These are phyloP conservation scores for Fusarium cyanostomum DNA, from an alignment of 2,329 filamentous ascomycete species.

Conservation along the genomic window DNA sequence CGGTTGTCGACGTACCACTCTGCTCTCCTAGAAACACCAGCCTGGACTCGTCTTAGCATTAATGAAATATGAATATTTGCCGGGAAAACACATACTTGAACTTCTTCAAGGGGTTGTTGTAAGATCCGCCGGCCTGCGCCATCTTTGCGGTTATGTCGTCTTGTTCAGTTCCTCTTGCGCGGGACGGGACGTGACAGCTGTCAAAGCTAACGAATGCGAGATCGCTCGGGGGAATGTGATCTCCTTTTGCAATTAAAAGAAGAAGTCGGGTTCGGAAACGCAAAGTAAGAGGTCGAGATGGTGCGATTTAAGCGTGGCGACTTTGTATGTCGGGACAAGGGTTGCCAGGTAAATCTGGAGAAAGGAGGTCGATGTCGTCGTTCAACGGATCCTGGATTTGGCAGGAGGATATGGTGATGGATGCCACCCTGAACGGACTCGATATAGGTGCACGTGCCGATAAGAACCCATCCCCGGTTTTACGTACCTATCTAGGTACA, in stretches of 20 bases:
- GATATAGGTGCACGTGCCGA: slow-evolving; percentile 40
- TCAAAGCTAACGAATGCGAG: slow-evolving; percentile 32
- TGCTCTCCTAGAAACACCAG: slow-evolving; percentile 98
- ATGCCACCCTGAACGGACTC: slow-evolving; percentile 32
- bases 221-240: slow-evolving; percentile 9
- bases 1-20: slow-evolving; percentile 75
- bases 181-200: slow-evolving; percentile 39
- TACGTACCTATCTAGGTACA: too few species aligned
- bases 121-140: slow-evolving; percentile 85
- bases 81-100: slow-evolving; percentile 79
- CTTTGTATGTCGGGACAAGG: slow-evolving; percentile 29
- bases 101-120: slow-evolving; percentile 99
- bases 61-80: neutral
- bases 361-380: slow-evolving; percentile 43
- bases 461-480: slow-evolving; percentile 26
- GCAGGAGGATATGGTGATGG: slow-evolving; percentile 43
- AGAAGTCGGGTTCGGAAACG: slow-evolving; percentile 1
- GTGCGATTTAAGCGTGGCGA: slow-evolving; percentile 31
- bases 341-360: slow-evolving; percentile 32
- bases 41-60: slow-evolving; percentile 59
- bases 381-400: slow-evolving; percentile 36
- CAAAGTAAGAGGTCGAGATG: slow-evolving; percentile 5
- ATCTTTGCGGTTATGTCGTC: slow-evolving; percentile 61
- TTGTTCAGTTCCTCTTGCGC: slow-evolving; percentile 21
- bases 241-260: slow-evolving; percentile 11